A percentile compares a stretch with the other conserved stretches of the same genome.
Conservation (phyloP, 208 protist genomes). For the Leptomonas pyrrhocoris region DNA sequence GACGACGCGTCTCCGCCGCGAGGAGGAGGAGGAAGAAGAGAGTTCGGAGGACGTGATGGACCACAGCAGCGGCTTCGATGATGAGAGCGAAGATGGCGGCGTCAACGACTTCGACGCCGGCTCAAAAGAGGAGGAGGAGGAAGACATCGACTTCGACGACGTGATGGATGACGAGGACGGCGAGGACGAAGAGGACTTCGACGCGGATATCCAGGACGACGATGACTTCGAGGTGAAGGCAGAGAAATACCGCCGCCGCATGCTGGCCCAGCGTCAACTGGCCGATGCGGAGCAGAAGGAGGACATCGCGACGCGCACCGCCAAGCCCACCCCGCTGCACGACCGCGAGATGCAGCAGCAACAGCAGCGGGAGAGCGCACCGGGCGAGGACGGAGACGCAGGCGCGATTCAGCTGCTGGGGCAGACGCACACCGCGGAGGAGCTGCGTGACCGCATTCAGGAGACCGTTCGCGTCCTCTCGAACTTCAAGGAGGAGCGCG, state of each 20-base stretch:
- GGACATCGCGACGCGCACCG: constrained; percentile 55
- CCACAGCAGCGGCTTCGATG: constrained; percentile 3
- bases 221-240: constrained; percentile 89
- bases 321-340: constrained; percentile 53
- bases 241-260: constrained; percentile 66
- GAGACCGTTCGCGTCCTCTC: constrained; percentile 93
- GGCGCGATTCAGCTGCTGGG: constrained; percentile 48
- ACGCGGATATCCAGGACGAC: constrained; percentile 59
- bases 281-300: constrained; percentile 69
- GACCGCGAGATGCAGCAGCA: constrained; percentile 51
- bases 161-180: constrained; percentile 43
- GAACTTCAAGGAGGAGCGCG: constrained; percentile 92
- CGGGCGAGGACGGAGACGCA: neutral
- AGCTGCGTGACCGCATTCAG: constrained; percentile 88
- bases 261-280: constrained; percentile 63
- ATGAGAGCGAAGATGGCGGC: neutral
- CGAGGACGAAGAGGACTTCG: constrained; percentile 51
- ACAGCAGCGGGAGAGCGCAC: constrained; percentile 17
- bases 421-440: constrained; percentile 72
- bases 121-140: constrained; percentile 17
- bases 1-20: neutral
- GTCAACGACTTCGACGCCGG: neutral
- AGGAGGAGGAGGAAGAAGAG: constrained; percentile 4
- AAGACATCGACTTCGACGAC: constrained; percentile 64
- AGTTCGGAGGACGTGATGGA: constrained; percentile 15